Base-by-base conservation (phyloP, 352 stramenopile species). In the Globisporangium cylindrosporum region DNA sequence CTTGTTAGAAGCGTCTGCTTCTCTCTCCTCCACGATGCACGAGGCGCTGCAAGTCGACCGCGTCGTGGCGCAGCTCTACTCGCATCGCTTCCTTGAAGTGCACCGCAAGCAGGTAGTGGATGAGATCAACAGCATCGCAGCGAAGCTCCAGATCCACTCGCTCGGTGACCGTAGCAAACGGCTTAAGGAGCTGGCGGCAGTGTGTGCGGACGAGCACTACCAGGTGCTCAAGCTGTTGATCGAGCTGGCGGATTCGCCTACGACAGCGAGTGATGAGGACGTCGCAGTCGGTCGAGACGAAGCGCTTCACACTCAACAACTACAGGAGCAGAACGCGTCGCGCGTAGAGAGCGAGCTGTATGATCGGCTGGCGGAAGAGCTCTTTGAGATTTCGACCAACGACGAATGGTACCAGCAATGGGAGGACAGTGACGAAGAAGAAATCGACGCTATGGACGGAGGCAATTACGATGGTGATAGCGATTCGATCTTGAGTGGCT, bases 331-430 rank as follows among this genome's bases (percentile, higher is more conserved):
- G 32, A 64, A 71, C 0, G 63, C 32, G 22, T 56, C 78, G 51
- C 24, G 66, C 1, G 29, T 67, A 18, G 67, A 63, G n/a, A 66
- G 74, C 15, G 60, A 66, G 43, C 63, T 75, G 70, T 68, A 72
- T 46, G 74, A 84, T 2, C 69, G 79, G 51, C 32, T 91, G 29
- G 71, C 81, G 8, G 73, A 85, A 1, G 82, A 90, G 48, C 67
- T 91, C 3, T 79, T 86, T 43, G 68, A 91, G 73, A 86, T 91
- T 53, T 80, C 81, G 18, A 84, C 77, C 27, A 79, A 82, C 48
- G 84, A 91, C 67, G 81, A 90, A 53, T 92, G 84, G 84, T 90
- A 78, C 58, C 74, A 90, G 38, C 75, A 81, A 8, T 85, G 82
- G 81, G 68, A 76, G 7, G 81, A 75, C 27, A 80, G 77, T n/a